Evolutionary conservation across 164 flowering plant species (phyloP).

Genomic region (Nelumbo lutea): DNA sequence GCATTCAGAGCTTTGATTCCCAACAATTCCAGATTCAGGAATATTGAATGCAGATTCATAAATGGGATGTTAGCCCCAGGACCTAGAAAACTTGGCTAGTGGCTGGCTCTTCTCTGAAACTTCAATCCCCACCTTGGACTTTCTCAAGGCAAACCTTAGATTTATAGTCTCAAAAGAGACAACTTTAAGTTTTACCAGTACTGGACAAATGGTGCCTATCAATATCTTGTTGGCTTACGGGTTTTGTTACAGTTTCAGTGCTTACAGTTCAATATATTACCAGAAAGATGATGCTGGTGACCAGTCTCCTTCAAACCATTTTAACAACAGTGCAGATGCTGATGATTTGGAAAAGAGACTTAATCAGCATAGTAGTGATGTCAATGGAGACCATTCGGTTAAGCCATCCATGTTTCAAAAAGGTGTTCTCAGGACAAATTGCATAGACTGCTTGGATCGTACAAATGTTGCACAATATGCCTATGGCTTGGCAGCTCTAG

Average conservation of each 20-base stretch:
- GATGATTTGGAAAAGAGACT: conserved; percentile 26
- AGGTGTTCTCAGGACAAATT: conserved; percentile 61
- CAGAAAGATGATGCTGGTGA: conserved; percentile 32
- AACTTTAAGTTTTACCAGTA: background rate
- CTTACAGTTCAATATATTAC: conserved; percentile 11
- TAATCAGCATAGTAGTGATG: conserved; percentile 16
- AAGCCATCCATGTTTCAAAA: conserved; percentile 51
- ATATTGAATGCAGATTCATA: too few species aligned
- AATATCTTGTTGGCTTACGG: background rate
- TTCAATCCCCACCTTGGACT: background rate
- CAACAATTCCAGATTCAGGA: too few species aligned
- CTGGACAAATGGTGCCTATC: background rate
- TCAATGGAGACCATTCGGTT: conserved; percentile 16
- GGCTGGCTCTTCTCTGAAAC: too few species aligned
- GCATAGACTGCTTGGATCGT: conserved; percentile 84
- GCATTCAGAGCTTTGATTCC: too few species aligned
- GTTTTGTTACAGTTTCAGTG: background rate
- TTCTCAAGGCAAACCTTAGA: background rate
- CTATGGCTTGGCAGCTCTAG: conserved; percentile 67
- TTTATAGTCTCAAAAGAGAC: background rate
- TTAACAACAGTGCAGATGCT: conserved; percentile 22
- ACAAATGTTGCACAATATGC: conserved; percentile 79
- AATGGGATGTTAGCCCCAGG: too few species aligned
- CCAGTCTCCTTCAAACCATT: conserved; percentile 11
- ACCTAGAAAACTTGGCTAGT: too few species aligned